Base-by-base conservation (phyloP, 129 eudicot genomes). In the carrot (Daucus carota) region DNA sequence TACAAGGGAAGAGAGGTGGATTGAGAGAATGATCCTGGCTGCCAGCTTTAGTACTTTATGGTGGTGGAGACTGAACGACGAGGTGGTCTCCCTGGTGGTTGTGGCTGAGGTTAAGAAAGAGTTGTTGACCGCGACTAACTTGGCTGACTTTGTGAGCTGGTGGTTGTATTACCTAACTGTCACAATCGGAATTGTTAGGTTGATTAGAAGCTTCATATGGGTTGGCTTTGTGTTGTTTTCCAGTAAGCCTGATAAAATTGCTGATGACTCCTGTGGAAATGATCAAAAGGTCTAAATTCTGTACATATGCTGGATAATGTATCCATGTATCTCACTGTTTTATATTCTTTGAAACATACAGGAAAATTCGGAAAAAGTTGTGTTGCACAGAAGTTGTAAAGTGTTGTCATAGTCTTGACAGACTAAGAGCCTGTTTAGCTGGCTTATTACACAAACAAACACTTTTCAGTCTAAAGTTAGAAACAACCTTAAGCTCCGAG, bases 1-100 rank as follows among this genome's bases (percentile, higher is more conserved):
- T 13, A 45, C 76, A 48, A 57, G 74, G 83, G 86, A 78, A 81
- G 96, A 91, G 74, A 75, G 85, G 81, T 85, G 87, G 97, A 70
- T 80, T 68, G 98, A 90, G 81, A 87, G 88, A 92, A 87, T 78
- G 92, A 90, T 74, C 45, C 73, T 91, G 85, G 96, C 88, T 7
- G 79, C 78, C 22, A 42, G 93, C 70, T 91, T 85, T 75, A 95
- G 95, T 44, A 81, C 82, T 20, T 77, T 93, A 65, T 93, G 97
- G 93, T 93, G 98, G 98, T 88, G 93, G 93, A 81, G 85, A 82
- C 38, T 93, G 85, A 89, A 92, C 73, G 90, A 87, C 41, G 98
- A 93, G 86, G 91, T 93, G 77, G 97, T 87, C 84, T 65, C 93
- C 0, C 72, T 93, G 84, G 97, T 87, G 83, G 87, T 79, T 54